A percentile compares a stretch with the other conserved stretches of the same genome.
These are phyloP conservation scores for Apiotrichum sp. DNA, from an alignment of 1,284 basidiomycete species.

Conservation along the genomic window DNA sequence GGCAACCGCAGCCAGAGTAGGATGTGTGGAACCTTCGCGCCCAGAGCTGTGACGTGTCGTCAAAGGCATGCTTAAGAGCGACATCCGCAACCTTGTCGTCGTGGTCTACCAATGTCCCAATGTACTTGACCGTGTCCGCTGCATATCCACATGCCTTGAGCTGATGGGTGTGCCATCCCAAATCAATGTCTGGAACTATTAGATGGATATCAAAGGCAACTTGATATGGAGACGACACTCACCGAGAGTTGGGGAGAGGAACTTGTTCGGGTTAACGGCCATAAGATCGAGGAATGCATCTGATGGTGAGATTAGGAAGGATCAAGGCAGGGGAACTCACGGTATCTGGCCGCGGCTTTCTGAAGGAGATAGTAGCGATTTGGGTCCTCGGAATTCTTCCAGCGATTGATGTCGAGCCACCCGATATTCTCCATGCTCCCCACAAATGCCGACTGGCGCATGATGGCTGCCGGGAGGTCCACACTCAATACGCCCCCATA, in stretches of 20 bases:
- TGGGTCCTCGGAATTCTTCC: slow-evolving; percentile 6
- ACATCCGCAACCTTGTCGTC: slow-evolving; percentile 33
- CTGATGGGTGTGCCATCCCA: slow-evolving; percentile 46
- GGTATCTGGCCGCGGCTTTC: slow-evolving; percentile 33
- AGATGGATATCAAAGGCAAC: background rate
- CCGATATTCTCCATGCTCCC: slow-evolving; percentile 30
- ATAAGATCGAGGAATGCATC: slow-evolving; percentile 40
- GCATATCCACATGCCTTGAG: slow-evolving; percentile 25
- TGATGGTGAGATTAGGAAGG: background rate
- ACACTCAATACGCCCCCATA: slow-evolving; percentile 12
- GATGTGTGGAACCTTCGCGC: slow-evolving; percentile 17
- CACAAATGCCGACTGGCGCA: slow-evolving; percentile 32
- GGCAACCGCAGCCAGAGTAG: slow-evolving; percentile 18
- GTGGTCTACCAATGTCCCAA: slow-evolving; percentile 29
- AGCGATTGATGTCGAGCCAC: slow-evolving; percentile 26
- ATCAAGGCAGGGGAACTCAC: slow-evolving; percentile 19
- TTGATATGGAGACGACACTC: background rate
- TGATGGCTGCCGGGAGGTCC: slow-evolving; percentile 26
- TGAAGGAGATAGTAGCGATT: slow-evolving; percentile 18
- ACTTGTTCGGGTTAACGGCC: slow-evolving; percentile 12
- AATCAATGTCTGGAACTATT: slow-evolving; percentile 37
- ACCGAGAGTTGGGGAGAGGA: slow-evolving; percentile 25
- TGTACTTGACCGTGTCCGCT: slow-evolving; percentile 12
- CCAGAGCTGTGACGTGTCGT: slow-evolving; percentile 23
- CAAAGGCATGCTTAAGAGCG: slow-evolving; percentile 18